Evolutionary conservation across 2,329 filamentous ascomycete genomes (phyloP), one percentile per base, ranked within the genome.

Genomic region (Penicillium hordei): DNA sequence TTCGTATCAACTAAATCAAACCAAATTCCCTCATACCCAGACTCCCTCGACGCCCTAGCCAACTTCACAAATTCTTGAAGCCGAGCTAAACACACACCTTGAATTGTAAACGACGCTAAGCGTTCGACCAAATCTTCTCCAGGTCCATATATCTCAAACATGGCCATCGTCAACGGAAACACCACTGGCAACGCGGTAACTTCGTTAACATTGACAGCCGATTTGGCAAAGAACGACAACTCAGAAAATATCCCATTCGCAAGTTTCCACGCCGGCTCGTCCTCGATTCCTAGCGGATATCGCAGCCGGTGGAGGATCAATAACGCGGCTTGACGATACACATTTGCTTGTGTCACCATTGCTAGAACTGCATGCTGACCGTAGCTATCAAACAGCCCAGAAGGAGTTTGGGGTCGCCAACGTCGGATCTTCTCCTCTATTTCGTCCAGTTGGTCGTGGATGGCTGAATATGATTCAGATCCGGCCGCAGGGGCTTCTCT

Each of bases 321-420:
- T 23, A 72, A 58, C 36, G 59, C 66, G 2, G 67, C 69, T 2
- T 65, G 40, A 12, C 67, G 66, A 60, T 73, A 74, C 10, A 70
- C 61, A n/a, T 60, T 63, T 12, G 71, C 69, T 46, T 74, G 72
- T 8, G 70, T 65, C 21, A 66, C 53, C 65, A 74, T 71, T 8
- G 59, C 58, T 34, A 66, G 23, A 21, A 68, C 61, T 44, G 73
- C 71, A 36, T 63, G 51, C n/a, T 61, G 49, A 2, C 62, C 61
- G 48, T 69, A 72, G 0, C 50, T 54, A 0, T 46, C 50, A 17
- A 62, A 62, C 23, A 71, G 51, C 2, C 66, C 38, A 1, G 60
- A 38, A 3, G 60, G 55, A 0, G 56, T 55, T n/a, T 55, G 60
- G 6, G 65, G 65, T 17, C 42, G 54, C 66, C 66, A 68, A 27